Conservation (phyloP, 768 basidiomycete genomes). For the Lentinus brumalis region DNA sequence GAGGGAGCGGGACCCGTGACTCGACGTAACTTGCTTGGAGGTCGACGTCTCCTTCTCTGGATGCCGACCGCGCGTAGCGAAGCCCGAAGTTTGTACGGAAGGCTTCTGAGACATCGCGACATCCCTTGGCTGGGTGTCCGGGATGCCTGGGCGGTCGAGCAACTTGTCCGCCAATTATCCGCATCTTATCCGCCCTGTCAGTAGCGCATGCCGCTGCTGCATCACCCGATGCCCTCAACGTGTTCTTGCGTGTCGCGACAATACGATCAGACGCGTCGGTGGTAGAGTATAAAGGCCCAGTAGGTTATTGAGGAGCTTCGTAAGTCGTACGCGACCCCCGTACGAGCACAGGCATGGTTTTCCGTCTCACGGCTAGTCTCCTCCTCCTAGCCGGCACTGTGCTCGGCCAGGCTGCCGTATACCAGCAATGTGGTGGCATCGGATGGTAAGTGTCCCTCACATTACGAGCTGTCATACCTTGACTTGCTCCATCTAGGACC, state of each 20-base stretch:
- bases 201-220: neutral
- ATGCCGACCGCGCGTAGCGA: neutral
- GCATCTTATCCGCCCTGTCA: constrained; percentile 26
- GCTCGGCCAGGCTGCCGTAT: constrained; percentile 43
- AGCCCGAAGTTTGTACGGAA: constrained; percentile 17
- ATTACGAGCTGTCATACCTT: neutral
- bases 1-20: constrained; percentile 6
- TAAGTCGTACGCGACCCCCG: neutral
- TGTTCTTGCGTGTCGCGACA: neutral
- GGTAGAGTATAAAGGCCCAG: constrained; percentile 3
- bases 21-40: constrained; percentile 1
- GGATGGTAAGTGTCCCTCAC: constrained; percentile 41
- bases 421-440: constrained; percentile 52
- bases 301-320: neutral
- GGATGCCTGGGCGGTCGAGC: neutral
- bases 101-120: constrained; percentile 6
- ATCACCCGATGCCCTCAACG: constrained; percentile 1
- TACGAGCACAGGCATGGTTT: constrained; percentile 7
- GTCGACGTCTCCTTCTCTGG: neutral
- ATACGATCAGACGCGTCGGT: neutral
- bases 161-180: constrained; percentile 28
- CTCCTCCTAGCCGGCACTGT: constrained; percentile 27
- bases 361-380: constrained; percentile 1
- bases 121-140: neutral
- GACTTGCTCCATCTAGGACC: constrained; percentile 35